phyloP scores from a whole-genome alignment of 352 stramenopile genomes.

The Globisporangium orthogonon region DNA sequence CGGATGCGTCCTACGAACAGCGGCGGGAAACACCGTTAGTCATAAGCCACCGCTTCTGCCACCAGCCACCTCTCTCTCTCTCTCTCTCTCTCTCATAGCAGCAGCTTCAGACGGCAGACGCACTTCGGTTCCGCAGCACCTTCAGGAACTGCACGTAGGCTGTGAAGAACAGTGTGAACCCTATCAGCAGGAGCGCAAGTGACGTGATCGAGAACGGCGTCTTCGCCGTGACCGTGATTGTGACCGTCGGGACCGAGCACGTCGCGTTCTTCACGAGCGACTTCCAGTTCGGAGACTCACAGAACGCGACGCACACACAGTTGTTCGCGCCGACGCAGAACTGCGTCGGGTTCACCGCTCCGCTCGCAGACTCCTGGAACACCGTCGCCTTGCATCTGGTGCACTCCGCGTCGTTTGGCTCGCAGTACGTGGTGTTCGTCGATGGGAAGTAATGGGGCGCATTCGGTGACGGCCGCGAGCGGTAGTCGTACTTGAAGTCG shows the following conservation, averaged over 20 bases:
- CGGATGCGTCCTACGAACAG: slow-evolving; percentile 10
- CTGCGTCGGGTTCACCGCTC: slow-evolving; percentile 19
- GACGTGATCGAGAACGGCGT: slow-evolving; percentile 16
- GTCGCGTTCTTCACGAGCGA: slow-evolving; percentile 14
- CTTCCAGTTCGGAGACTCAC: slow-evolving; percentile 9
- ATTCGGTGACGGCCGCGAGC: slow-evolving; percentile 19
- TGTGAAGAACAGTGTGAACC: slow-evolving; percentile 21
- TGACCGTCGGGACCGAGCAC: slow-evolving; percentile 22
- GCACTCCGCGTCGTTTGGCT: slow-evolving; percentile 26
- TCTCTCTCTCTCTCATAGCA: no score
- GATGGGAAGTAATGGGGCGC: slow-evolving; percentile 50
- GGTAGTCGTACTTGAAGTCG: slow-evolving; percentile 32
- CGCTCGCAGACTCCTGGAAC: slow-evolving; percentile 23
- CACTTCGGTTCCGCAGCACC: slow-evolving; percentile 21
- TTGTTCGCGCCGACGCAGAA: slow-evolving; percentile 21
- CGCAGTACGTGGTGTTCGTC: slow-evolving; percentile 53
- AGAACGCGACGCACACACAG: slow-evolving; percentile 35
- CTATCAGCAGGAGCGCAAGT: slow-evolving; percentile 26
- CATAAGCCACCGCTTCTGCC: neutral
- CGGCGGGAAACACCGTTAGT: neutral
- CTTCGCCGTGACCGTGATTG: neutral
- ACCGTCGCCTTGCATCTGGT: slow-evolving; percentile 15
- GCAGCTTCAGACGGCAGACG: slow-evolving; percentile 1
- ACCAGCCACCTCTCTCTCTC: no score
- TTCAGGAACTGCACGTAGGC: slow-evolving; percentile 22